phyloP scores from a whole-genome alignment of 148 eudicot genomes.

The Fagopyrum esculentum region DNA sequence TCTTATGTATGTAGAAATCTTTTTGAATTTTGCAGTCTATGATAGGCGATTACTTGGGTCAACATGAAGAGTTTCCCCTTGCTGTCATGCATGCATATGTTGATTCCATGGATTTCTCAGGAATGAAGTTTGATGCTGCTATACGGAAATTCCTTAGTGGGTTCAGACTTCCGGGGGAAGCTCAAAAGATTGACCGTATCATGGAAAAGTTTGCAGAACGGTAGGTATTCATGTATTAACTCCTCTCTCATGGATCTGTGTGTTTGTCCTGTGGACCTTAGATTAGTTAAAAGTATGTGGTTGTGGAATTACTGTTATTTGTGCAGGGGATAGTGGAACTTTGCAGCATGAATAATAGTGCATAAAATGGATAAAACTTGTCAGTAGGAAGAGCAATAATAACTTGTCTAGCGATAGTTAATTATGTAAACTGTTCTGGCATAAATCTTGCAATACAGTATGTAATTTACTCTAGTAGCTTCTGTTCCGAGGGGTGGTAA shows the following conservation, averaged over 20 bases:
- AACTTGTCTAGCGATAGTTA: neutral
- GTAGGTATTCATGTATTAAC: conserved; percentile 34
- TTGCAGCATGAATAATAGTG: conserved; percentile 4
- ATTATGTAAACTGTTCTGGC: neutral
- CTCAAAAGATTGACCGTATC: conserved; percentile 97
- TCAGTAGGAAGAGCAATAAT: neutral
- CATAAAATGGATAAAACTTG: neutral
- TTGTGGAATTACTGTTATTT: neutral
- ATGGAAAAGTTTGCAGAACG: conserved; percentile 99
- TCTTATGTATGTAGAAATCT: neutral
- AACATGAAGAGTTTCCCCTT: conserved; percentile 93
- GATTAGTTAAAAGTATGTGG: neutral
- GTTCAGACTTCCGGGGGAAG: conserved; percentile 99
- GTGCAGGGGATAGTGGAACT: neutral
- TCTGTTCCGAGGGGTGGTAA: neutral
- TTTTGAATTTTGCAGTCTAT: conserved; percentile 54
- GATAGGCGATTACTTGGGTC: conserved; percentile 98
- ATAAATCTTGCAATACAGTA: neutral
- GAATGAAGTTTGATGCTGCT: conserved; percentile 84
- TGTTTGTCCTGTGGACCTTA: neutral
- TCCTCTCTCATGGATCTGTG: neutral
- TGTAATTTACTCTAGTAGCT: neutral
- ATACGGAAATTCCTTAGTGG: conserved; percentile 87
- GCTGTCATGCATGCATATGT: conserved; percentile 98
- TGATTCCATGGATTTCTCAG: conserved; percentile 84